A percentile compares a stretch with the other conserved stretches of the same genome.
These are phyloP conservation scores for Echinochloa phyllopogon DNA, from an alignment of 176 grass and related monocot species.

Conservation along the genomic window DNA sequence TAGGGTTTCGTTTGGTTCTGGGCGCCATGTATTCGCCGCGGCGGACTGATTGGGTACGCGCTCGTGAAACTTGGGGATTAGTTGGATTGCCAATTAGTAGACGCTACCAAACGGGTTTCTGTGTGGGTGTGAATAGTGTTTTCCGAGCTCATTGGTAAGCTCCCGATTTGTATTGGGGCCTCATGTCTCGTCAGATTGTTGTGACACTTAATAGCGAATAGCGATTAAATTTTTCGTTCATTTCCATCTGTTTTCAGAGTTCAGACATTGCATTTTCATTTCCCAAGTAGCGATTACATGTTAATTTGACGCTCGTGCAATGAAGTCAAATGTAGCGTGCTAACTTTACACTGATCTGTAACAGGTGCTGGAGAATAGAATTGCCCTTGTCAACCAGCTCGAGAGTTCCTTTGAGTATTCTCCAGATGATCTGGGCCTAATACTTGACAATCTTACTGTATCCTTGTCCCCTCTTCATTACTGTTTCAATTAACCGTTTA, in stretches of 20 bases:
- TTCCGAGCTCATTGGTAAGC: not conserved
- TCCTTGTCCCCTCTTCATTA: constrained; percentile 43
- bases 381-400: constrained; percentile 67
- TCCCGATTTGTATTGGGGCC: not conserved
- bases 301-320: not conserved
- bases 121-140: not conserved
- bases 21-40: not conserved
- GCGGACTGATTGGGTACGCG: not conserved
- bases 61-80: not conserved
- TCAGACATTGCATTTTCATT: not conserved
- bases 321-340: not conserved
- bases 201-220: not conserved
- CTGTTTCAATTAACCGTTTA: not conserved
- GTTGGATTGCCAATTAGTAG: not conserved
- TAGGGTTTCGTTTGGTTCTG: constrained; percentile 35
- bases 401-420: constrained; percentile 51
- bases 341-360: constrained; percentile 14
- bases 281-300: not conserved
- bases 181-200: not conserved
- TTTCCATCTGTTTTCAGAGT: not conserved
- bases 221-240: not conserved
- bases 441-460: constrained; percentile 72
- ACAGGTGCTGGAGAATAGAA: constrained; percentile 76
- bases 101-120: not conserved
- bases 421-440: constrained; percentile 44